Conservation (phyloP, 2,329 filamentous ascomycete species). For the Colletotrichum kahawae region DNA sequence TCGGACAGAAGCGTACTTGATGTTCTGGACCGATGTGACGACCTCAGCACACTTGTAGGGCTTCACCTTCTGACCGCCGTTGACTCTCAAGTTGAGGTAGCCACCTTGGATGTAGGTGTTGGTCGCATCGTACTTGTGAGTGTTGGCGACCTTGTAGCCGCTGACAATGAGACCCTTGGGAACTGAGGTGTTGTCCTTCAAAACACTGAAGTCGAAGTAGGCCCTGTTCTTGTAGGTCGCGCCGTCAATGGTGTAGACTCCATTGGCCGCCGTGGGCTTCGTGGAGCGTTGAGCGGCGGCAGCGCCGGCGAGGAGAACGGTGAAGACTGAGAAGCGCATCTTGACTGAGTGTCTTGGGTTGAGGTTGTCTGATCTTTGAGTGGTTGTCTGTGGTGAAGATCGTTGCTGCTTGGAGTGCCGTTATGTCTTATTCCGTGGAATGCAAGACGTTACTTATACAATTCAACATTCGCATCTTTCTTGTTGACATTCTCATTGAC, state of each 20-base stretch:
- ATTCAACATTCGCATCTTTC: not conserved
- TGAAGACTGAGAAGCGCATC: not conserved
- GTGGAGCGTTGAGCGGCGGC: not conserved
- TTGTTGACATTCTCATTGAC: not conserved
- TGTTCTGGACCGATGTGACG: conserved; percentile 28
- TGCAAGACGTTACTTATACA: not conserved
- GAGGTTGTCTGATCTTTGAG: not conserved
- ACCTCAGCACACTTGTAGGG: conserved; percentile 30
- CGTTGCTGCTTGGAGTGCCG: not conserved
- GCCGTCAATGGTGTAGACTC: not conserved
- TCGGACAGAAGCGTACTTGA: conserved; percentile 33
- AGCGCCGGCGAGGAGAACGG: not conserved
- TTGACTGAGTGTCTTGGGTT: not conserved
- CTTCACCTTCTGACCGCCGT: conserved; percentile 27
- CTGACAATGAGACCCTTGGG: conserved; percentile 27
- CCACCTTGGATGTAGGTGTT: conserved; percentile 28
- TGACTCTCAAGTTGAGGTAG: conserved; percentile 32
- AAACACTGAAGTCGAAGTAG: not conserved
- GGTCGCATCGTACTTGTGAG: conserved; percentile 6
- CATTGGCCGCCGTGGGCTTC: not conserved
- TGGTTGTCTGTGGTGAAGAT: not conserved
- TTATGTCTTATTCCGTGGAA: not conserved
- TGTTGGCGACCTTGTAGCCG: conserved; percentile 23
- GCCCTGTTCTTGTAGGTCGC: not conserved
- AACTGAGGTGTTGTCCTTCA: conserved; percentile 1